Percentiles rank a stretch among this genome's conserved stretches.
These are phyloP conservation scores for Exserohilum rostratum DNA, from an alignment of 2,329 filamentous ascomycete genomes.

Conservation along the genomic window DNA sequence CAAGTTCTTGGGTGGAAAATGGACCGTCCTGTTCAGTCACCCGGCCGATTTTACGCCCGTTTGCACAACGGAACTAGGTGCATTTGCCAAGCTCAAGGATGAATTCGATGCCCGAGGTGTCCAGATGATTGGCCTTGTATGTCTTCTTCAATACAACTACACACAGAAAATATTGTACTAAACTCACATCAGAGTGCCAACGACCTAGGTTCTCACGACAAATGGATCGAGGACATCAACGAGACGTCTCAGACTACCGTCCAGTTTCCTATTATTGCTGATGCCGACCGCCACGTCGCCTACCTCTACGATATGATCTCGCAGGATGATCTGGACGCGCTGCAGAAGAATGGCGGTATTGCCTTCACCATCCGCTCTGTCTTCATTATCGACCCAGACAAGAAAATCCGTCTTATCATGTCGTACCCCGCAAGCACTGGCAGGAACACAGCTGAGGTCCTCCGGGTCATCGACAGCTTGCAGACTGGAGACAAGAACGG, in stretches of 20 bases:
- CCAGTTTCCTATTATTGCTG: conserved; percentile 59
- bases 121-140: conserved; percentile 83
- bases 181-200: conserved; percentile 66
- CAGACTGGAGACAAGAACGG: conserved; percentile 82
- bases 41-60: conserved; percentile 91
- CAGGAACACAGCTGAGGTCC: conserved; percentile 62
- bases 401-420: conserved; percentile 91
- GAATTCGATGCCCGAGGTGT: conserved; percentile 87
- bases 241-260: conserved; percentile 53
- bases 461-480: conserved; percentile 64
- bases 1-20: conserved; percentile 77
- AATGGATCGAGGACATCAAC: conserved; percentile 83
- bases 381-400: conserved; percentile 91
- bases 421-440: conserved; percentile 91
- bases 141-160: conserved; percentile 14
- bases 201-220: conserved; percentile 79
- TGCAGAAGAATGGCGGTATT: conserved; percentile 62
- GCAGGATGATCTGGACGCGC: conserved; percentile 61
- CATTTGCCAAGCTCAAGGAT: conserved; percentile 85
- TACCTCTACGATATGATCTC: conserved; percentile 60
- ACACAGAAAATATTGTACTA: background rate
- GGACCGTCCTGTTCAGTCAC: conserved; percentile 85
- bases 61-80: conserved; percentile 93
- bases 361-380: conserved; percentile 95
- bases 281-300: conserved; percentile 56